A percentile compares a stretch with the other conserved stretches of the same genome.
Evolutionary conservation across 768 basidiomycete species (phyloP).

Genomic region (Phlebiopsis gigantea): DNA sequence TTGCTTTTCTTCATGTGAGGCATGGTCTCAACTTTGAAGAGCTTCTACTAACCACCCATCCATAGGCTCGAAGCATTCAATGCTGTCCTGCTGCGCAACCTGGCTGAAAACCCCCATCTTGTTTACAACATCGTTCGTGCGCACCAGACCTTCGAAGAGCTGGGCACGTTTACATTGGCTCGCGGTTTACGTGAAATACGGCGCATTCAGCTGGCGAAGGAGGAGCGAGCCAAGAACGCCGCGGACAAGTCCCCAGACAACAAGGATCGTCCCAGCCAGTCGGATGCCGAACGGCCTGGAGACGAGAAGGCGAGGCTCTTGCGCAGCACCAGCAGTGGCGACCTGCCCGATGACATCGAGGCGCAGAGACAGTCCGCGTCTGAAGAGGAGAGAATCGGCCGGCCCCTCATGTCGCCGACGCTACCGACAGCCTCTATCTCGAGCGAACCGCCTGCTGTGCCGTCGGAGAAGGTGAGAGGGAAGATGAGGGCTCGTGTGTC

Average conservation of each 20-base stretch:
- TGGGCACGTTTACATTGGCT: constrained; percentile 88
- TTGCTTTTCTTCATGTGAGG: constrained; percentile 86
- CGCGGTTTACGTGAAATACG: constrained; percentile 83
- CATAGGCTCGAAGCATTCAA: constrained; percentile 88
- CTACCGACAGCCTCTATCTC: constrained; percentile 30
- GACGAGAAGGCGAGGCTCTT: constrained; percentile 68
- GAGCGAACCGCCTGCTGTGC: constrained; percentile 23
- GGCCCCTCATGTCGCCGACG: constrained; percentile 40
- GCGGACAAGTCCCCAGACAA: constrained; percentile 26
- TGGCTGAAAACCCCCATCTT: constrained; percentile 82
- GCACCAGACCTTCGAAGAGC: constrained; percentile 80
- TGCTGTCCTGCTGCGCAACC: constrained; percentile 69
- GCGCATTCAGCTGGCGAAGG: constrained; percentile 64
- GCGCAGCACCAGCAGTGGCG: constrained; percentile 41
- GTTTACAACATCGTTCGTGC: constrained; percentile 82
- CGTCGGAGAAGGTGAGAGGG: constrained; percentile 87
- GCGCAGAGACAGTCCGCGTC: constrained; percentile 11
- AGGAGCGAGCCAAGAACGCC: constrained; percentile 47
- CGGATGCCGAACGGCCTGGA: constrained; percentile 36
- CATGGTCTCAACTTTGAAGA: background rate
- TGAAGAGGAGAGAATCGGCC: constrained; percentile 27
- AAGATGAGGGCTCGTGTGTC: constrained; percentile 80
- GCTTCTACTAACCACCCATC: background rate
- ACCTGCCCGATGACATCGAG: constrained; percentile 19
- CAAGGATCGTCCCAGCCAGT: constrained; percentile 36